phyloP scores from a whole-genome alignment of 495 filamentous ascomycete genomes.

The Tuber melanosporum region DNA sequence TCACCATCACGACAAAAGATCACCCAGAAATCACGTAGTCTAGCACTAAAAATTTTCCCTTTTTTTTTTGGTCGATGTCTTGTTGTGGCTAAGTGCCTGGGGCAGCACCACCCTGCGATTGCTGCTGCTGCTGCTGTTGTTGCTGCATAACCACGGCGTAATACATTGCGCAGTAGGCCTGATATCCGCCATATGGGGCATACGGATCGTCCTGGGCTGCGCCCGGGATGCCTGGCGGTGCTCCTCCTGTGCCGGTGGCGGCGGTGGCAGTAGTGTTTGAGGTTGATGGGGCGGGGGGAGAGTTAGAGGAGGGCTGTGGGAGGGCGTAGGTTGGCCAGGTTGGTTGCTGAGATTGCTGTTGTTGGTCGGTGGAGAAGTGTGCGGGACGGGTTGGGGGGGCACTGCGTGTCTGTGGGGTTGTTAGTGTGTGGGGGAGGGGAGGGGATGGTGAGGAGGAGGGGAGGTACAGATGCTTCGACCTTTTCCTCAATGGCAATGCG shows the following conservation, averaged over 20 bases:
- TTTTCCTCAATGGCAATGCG: slow-evolving; percentile 77
- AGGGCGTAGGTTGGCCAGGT: slow-evolving; percentile 32
- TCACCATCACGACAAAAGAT: slow-evolving; percentile 13
- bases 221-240: slow-evolving; percentile 24
- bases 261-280: background rate
- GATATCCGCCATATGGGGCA: slow-evolving; percentile 41
- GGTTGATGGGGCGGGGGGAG: slow-evolving; percentile 13
- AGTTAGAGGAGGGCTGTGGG: slow-evolving; percentile 22
- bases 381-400: slow-evolving; percentile 28
- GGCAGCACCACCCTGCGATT: slow-evolving; percentile 30
- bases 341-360: slow-evolving; percentile 31
- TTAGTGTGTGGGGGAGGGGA: slow-evolving; percentile 7
- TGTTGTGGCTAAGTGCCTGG: slow-evolving; percentile 17
- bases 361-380: slow-evolving; percentile 14
- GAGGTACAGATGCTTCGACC: slow-evolving; percentile 69
- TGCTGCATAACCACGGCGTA: slow-evolving; percentile 41
- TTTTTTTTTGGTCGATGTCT: background rate
- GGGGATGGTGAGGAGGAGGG: background rate
- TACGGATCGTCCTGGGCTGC: slow-evolving; percentile 35
- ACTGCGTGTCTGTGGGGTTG: slow-evolving; percentile 32
- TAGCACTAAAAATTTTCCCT: slow-evolving; percentile 7
- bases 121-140: slow-evolving; percentile 38
- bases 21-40: background rate
- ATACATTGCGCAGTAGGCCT: slow-evolving; percentile 41
- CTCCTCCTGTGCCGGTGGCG: slow-evolving; percentile 4